These are phyloP conservation scores for Fusarium praegraminearum DNA, from an alignment of 2,329 filamentous ascomycete species.

Conservation along the genomic window DNA sequence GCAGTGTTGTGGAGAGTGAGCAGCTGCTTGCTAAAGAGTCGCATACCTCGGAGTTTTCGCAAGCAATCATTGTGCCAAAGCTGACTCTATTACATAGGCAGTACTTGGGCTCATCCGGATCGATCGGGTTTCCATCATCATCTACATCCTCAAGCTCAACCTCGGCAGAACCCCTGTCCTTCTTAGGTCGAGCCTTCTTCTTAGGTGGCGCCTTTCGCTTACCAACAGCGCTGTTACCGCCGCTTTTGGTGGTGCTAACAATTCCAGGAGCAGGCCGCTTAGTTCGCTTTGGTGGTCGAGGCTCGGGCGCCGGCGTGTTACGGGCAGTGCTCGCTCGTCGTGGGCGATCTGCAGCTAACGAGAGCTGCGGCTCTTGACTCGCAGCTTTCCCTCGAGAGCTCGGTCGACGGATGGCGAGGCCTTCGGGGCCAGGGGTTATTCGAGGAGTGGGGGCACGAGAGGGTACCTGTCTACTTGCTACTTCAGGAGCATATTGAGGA, in stretches of 20 bases:
- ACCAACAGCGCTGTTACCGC: conserved; percentile 75
- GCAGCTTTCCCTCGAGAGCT: conserved; percentile 65
- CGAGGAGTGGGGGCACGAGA: conserved; percentile 54
- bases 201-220: conserved; percentile 76
- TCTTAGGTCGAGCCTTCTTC: conserved; percentile 69
- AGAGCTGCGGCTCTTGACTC: conserved; percentile 63
- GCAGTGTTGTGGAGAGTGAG: conserved; percentile 14
- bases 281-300: conserved; percentile 65
- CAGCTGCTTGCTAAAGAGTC: conserved; percentile 18
- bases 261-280: conserved; percentile 80
- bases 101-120: conserved; percentile 80
- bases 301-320: conserved; percentile 67
- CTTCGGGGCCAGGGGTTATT: conserved; percentile 53
- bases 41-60: conserved; percentile 81
- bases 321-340: conserved; percentile 68
- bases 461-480: conserved; percentile 46
- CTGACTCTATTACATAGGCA: conserved; percentile 84
- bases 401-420: conserved; percentile 57
- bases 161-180: conserved; percentile 59
- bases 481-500: conserved; percentile 35
- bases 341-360: conserved; percentile 64
- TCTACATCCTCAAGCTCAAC: conserved; percentile 70
- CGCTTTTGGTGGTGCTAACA: conserved; percentile 71
- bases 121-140: conserved; percentile 76
- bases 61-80: conserved; percentile 86